Percentiles rank a stretch among this genome's conserved stretches.
These are phyloP conservation scores for Pythium phragmitis DNA, from an alignment of 352 stramenopile genomes.

Conservation along the genomic window DNA sequence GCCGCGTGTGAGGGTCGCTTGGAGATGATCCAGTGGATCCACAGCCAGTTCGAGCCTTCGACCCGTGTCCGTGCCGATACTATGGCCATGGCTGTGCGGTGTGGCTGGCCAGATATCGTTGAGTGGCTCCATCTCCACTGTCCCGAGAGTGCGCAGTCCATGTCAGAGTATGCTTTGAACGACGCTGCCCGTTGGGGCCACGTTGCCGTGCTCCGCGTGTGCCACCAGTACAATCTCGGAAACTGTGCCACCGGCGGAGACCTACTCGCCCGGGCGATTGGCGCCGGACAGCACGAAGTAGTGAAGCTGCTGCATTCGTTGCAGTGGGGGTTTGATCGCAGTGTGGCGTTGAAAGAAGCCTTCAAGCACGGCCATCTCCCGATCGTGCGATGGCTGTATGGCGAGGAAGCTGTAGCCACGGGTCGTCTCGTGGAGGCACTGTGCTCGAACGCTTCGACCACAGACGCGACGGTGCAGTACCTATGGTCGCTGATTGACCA, in stretches of 20 bases:
- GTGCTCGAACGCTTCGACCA: neutral
- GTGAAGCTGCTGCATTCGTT: conserved; percentile 2
- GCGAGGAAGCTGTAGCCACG: neutral
- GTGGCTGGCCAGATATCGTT: conserved; percentile 15
- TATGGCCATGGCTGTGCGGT: conserved; percentile 16
- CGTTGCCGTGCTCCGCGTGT: conserved; percentile 9
- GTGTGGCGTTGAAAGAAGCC: neutral
- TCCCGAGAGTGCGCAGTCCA: neutral
- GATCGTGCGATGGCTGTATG: neutral
- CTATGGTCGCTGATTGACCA: conserved; percentile 3
- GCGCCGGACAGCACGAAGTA: neutral
- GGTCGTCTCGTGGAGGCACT: neutral
- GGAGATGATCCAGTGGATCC: conserved; percentile 13
- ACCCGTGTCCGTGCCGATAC: conserved; percentile 7
- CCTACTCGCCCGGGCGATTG: neutral
- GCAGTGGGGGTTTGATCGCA: neutral
- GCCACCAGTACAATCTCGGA: conserved; percentile 7
- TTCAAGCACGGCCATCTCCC: neutral
- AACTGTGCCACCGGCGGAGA: neutral
- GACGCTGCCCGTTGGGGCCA: conserved; percentile 14
- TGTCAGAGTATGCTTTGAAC: neutral
- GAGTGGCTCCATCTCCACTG: conserved; percentile 15
- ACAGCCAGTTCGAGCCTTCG: neutral
- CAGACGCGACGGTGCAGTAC: neutral
- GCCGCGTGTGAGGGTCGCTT: conserved; percentile 14